Evolutionary conservation across 352 stramenopile genomes (phyloP).

Genomic region (Thalassiosira ordinaria): DNA sequence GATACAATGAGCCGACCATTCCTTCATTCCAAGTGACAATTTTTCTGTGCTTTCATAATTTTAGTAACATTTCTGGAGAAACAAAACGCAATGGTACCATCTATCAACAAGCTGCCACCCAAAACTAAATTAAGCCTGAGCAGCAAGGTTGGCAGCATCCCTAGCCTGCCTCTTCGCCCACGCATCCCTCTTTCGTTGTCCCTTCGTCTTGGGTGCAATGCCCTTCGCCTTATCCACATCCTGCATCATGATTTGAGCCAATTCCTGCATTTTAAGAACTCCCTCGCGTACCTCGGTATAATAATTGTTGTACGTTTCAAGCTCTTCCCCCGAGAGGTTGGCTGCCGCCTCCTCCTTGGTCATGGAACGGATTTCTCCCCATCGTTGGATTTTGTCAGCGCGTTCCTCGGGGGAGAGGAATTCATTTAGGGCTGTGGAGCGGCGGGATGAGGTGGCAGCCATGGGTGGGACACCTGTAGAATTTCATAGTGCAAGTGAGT

Average conservation of each 20-base stretch:
- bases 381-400: slow-evolving; percentile 63
- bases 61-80: not conserved
- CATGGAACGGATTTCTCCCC: slow-evolving; percentile 67
- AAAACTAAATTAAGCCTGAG: not conserved
- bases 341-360: slow-evolving; percentile 59
- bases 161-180: slow-evolving; percentile 55
- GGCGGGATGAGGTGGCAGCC: slow-evolving; percentile 14
- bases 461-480: slow-evolving; percentile 30
- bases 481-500: not conserved
- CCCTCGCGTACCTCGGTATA: slow-evolving; percentile 68
- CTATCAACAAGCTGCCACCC: not conserved
- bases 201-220: slow-evolving; percentile 75
- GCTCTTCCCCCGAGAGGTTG: slow-evolving; percentile 67
- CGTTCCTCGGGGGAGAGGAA: slow-evolving; percentile 60
- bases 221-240: slow-evolving; percentile 50
- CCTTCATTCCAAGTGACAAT: no score
- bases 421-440: slow-evolving; percentile 39
- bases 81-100: no score
- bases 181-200: slow-evolving; percentile 74
- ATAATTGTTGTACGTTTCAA: slow-evolving; percentile 76
- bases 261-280: slow-evolving; percentile 71
- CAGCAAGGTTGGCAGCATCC: slow-evolving; percentile 42
- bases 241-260: slow-evolving; percentile 60
- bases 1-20: no score
- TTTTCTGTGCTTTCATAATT: not conserved